phyloP scores from a whole-genome alignment of 306 rosid genomes.

The Ammopiptanthus mongolicus region DNA sequence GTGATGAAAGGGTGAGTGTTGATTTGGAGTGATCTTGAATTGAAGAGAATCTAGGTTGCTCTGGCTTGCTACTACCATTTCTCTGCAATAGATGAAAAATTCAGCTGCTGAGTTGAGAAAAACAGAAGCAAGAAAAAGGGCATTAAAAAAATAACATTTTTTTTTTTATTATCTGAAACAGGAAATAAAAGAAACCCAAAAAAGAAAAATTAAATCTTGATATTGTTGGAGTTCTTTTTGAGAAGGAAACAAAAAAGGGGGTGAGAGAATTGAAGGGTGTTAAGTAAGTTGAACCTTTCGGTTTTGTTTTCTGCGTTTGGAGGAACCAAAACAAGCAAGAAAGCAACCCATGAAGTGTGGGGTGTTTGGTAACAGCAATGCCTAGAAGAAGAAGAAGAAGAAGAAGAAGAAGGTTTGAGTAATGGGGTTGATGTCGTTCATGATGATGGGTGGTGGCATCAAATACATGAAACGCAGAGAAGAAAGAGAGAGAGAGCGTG shows the following conservation, averaged over 20 bases:
- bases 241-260: not conserved
- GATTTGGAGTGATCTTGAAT: conserved; percentile 34
- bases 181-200: not conserved
- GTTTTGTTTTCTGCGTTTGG: conserved; percentile 42
- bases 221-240: not conserved
- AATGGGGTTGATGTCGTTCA: not conserved
- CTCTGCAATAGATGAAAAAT: conserved; percentile 35
- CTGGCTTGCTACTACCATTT: conserved; percentile 33
- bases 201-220: not conserved
- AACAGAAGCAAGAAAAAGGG: not conserved
- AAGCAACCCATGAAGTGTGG: conserved; percentile 62
- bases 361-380: conserved; percentile 10
- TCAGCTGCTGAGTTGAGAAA: conserved; percentile 25
- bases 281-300: conserved; percentile 33
- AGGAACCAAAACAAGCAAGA: conserved; percentile 76
- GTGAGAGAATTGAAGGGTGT: not conserved
- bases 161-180: not conserved
- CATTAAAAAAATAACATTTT: not conserved
- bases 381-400: not conserved
- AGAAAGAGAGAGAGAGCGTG: conserved; percentile 11
- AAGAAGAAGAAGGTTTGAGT: not conserved
- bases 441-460: not conserved
- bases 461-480: not conserved
- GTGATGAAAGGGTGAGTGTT: not conserved
- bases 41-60: conserved; percentile 30